Evolutionary conservation across 2,329 filamentous ascomycete species (phyloP), one percentile per base, ranked within the genome.

Genomic region (Phyllosticta citrichinensis): DNA sequence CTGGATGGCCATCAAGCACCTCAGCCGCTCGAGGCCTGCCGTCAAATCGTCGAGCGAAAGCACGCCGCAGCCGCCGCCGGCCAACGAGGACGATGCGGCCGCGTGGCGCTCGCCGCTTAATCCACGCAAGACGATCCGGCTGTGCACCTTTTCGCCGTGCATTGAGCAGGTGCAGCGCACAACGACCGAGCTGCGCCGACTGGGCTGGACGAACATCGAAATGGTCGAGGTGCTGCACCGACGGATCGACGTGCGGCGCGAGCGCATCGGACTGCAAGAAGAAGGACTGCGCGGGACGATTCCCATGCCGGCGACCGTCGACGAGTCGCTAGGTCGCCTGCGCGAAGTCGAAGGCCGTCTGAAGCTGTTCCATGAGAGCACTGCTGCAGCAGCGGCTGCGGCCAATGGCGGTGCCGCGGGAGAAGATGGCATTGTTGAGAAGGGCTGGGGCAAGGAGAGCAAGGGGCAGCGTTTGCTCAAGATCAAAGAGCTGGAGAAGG

Each of bases 91-190:
- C 17, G 65, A 70, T 64, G 8, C 65, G 9, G 9, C 64, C 19
- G 65, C 68, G 24, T 73, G 72, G 62, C 66, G 65, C 50, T 81
- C 81, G 0, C 80, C 83, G 0, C 80, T 97, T 11, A 87, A 94
- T 66, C 85, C 89, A 0, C 80, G 81, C n/a, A 81, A 83, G 52
- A 82, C 87, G 5, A 84, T 87, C 1, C 82, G 94, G 69, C 82
- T 99, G 60, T 99, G 94, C 77, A 95, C 91, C 0, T 99, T 99
- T 76, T 95, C 89, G 1, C 94, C 94, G 0, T 99, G 94, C 74
- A 95, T 99, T 65, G 94, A 99, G 75, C 94, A 99, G 77, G 93
- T 95, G 22, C 91, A 88, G 58, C 84, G 86, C 61, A 97, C 94
- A 0, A 86, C 96, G 59, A 87, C 89, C 11, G 83, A 84, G 12